These are phyloP conservation scores for Diutina sp. DNA, from an alignment of 1,139 yeast genomes.

Conservation along the genomic window DNA sequence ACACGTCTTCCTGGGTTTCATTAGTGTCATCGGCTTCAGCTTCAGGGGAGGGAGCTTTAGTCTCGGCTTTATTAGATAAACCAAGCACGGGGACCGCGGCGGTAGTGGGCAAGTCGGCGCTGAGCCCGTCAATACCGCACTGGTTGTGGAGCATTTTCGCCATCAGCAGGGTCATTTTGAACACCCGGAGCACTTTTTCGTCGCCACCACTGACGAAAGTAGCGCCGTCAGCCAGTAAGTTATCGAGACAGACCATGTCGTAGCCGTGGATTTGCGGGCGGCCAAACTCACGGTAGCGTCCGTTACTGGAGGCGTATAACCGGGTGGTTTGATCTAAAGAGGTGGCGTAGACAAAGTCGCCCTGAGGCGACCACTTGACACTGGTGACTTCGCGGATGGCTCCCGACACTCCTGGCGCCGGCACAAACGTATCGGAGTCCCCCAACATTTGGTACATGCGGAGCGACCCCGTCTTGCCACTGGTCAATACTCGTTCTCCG, in stretches of 20 bases:
- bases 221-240: conserved; percentile 32
- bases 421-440: conserved; percentile 10
- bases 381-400: conserved; percentile 67
- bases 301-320: conserved; percentile 54
- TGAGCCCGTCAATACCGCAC: conserved; percentile 27
- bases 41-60: conserved; percentile 16
- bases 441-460: conserved; percentile 45
- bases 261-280: conserved; percentile 98
- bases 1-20: conserved; percentile 27
- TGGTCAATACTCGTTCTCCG: conserved; percentile 49
- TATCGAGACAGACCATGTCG: conserved; percentile 80
- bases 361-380: conserved; percentile 61
- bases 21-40: conserved; percentile 26
- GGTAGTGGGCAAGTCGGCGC: conserved; percentile 44
- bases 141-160: conserved; percentile 46
- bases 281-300: conserved; percentile 58
- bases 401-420: conserved; percentile 61
- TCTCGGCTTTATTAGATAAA: conserved; percentile 79
- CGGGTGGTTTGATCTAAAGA: conserved; percentile 90
- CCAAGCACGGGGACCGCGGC: conserved; percentile 93
- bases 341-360: conserved; percentile 61
- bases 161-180: conserved; percentile 79
- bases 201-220: conserved; percentile 90
- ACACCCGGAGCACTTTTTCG: conserved; percentile 82
- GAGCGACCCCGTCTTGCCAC: conserved; percentile 90